Evolutionary conservation across 2,329 filamentous ascomycete species (phyloP).

Genomic region (Penicillium nordicum): DNA sequence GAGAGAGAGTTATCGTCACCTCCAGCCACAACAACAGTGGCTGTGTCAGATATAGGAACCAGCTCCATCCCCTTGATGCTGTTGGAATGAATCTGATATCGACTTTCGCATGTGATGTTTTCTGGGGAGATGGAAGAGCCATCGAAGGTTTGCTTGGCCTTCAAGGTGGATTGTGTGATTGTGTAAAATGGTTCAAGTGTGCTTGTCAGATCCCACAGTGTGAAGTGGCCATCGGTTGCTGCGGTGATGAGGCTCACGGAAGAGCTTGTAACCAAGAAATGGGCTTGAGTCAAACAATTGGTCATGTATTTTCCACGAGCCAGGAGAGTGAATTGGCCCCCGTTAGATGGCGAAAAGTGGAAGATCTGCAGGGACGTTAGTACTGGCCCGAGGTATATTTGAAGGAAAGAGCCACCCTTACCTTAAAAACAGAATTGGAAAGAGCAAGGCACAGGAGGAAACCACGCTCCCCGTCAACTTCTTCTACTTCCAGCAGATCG

Average conservation of each 20-base stretch:
- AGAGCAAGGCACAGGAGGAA: constrained; percentile 69
- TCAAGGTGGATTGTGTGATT: constrained; percentile 18
- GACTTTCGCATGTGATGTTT: constrained; percentile 33
- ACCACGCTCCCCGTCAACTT: constrained; percentile 20
- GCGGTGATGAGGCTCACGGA: constrained; percentile 56
- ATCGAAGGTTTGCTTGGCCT: constrained; percentile 25
- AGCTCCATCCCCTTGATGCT: constrained; percentile 62
- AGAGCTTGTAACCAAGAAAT: constrained; percentile 39
- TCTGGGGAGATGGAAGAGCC: constrained; percentile 13
- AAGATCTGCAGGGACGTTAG: constrained; percentile 43
- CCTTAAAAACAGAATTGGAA: constrained; percentile 77
- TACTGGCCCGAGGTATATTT: neutral
- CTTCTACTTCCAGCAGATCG: constrained; percentile 50
- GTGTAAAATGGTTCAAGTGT: constrained; percentile 30
- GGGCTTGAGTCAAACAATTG: constrained; percentile 69
- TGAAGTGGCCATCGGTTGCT: constrained; percentile 76
- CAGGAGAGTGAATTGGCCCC: constrained; percentile 41
- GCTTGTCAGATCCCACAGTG: constrained; percentile 53
- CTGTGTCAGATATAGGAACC: constrained; percentile 28
- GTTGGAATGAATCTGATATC: constrained; percentile 68
- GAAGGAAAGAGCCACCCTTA: constrained; percentile 26
- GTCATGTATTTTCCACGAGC: constrained; percentile 62
- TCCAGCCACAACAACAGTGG: constrained; percentile 63
- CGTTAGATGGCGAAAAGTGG: constrained; percentile 32
- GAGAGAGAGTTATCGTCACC: constrained; percentile 85